Conservation (phyloP, 2,329 filamentous ascomycete species). For the Cadophora luteo-olivacea region DNA sequence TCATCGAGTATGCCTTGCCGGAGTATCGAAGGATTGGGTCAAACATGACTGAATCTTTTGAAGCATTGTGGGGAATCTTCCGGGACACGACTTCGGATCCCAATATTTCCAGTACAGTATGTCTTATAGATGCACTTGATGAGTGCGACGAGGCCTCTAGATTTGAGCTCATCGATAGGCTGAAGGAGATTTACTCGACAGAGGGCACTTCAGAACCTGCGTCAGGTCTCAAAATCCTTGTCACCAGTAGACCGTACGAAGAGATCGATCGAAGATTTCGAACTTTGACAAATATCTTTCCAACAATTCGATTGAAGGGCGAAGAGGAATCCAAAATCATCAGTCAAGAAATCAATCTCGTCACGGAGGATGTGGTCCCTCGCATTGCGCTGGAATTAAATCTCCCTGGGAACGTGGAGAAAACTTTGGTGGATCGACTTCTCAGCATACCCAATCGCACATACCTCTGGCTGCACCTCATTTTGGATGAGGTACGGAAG, state of each 20-base stretch:
- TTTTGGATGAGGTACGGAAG: constrained; percentile 24
- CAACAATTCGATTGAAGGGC: constrained; percentile 46
- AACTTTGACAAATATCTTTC: constrained; percentile 35
- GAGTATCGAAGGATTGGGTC: too few species aligned
- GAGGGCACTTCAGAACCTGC: background rate
- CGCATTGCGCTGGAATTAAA: constrained; percentile 14
- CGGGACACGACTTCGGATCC: background rate
- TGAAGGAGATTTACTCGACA: background rate
- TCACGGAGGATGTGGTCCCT: constrained; percentile 39
- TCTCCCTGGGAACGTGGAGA: constrained; percentile 8
- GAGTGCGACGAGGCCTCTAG: background rate
- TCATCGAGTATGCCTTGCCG: too few species aligned
- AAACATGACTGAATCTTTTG: too few species aligned
- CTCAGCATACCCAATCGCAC: constrained; percentile 25
- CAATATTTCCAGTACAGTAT: background rate
- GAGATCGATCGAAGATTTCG: constrained; percentile 42
- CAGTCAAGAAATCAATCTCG: constrained; percentile 46
- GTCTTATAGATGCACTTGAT: background rate
- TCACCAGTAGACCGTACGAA: constrained; percentile 48
- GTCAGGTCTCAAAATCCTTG: constrained; percentile 42
- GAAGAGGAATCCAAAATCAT: constrained; percentile 48
- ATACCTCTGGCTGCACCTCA: constrained; percentile 31
- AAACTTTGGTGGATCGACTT: constrained; percentile 11
- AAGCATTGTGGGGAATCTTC: background rate
- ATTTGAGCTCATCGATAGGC: background rate